Evolutionary conservation across 208 protist genomes (phyloP).

Genomic region (Novymonas esmeraldas): DNA sequence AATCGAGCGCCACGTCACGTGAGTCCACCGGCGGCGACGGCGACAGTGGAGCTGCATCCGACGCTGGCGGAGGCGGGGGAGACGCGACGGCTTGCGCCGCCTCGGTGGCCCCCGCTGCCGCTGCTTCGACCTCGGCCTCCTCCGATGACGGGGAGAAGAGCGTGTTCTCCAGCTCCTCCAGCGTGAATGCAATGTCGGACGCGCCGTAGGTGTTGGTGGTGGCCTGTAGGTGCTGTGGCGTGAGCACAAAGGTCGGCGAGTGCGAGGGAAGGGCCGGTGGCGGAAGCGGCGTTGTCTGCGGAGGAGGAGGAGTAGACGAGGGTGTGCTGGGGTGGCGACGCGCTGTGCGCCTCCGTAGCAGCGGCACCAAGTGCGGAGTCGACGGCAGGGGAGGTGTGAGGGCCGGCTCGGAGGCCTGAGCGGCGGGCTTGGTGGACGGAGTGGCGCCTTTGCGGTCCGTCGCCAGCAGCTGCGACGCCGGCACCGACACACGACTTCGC

Average conservation of each 20-base stretch:
- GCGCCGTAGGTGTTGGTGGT: conserved; percentile 9
- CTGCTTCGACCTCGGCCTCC: background rate
- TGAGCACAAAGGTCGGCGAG: conserved; percentile 19
- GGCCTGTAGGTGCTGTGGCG: conserved; percentile 7
- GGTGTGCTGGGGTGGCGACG: too few relatives aligned
- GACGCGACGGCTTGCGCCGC: too few relatives aligned
- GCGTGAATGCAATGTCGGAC: conserved; percentile 72
- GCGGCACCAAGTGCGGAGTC: too few relatives aligned
- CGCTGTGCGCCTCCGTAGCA: too few relatives aligned
- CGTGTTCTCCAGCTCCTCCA: conserved; percentile 77
- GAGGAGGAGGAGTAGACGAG: background rate
- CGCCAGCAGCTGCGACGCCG: conserved; percentile 17
- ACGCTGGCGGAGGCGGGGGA: background rate
- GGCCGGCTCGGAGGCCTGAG: too few relatives aligned
- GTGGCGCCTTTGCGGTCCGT: too few relatives aligned
- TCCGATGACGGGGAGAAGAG: conserved; percentile 42
- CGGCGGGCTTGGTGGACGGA: too few relatives aligned
- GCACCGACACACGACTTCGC: conserved; percentile 27
- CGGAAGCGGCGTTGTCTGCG: background rate
- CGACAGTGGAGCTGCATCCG: background rate
- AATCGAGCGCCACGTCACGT: too few relatives aligned
- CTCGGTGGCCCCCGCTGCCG: background rate
- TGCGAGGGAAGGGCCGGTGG: conserved; percentile 16
- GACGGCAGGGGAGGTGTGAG: too few relatives aligned
- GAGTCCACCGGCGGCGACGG: too few relatives aligned